A percentile compares a stretch with the other conserved stretches of the same genome.
These are phyloP conservation scores for Cryoendolithus antarcticus DNA, from an alignment of 2,329 filamentous ascomycete genomes.

Conservation along the genomic window DNA sequence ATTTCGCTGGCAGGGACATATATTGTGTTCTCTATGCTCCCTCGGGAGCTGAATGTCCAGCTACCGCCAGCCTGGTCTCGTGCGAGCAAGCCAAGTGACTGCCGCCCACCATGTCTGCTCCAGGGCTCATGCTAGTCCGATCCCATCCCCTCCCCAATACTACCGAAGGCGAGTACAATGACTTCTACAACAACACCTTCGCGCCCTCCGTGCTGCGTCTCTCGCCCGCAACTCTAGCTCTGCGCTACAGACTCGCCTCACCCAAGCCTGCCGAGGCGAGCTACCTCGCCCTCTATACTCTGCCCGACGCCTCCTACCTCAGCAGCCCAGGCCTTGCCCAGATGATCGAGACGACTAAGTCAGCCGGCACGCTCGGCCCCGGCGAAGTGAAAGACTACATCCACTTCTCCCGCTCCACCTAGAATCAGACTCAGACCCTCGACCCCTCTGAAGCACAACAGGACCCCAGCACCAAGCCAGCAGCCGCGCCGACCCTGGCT, in stretches of 20 bases:
- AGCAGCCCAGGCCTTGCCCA: slow-evolving; percentile 4
- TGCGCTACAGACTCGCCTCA: slow-evolving; percentile 10
- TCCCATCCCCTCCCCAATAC: not conserved
- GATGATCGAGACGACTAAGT: slow-evolving; percentile 3
- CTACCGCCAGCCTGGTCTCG: too few relatives aligned
- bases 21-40: too few relatives aligned
- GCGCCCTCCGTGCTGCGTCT: slow-evolving; percentile 5
- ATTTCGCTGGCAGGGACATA: too few relatives aligned
- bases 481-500: slow-evolving; percentile 5
- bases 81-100: too few relatives aligned
- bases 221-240: slow-evolving; percentile 4
- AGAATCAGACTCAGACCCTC: slow-evolving; percentile 11
- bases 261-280: not conserved
- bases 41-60: too few relatives aligned
- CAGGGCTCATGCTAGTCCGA: slow-evolving; percentile 1
- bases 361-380: slow-evolving; percentile 5
- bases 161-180: slow-evolving; percentile 1
- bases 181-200: slow-evolving; percentile 8
- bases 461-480: slow-evolving; percentile 3
- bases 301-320: slow-evolving; percentile 4
- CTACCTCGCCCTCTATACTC: slow-evolving; percentile 11
- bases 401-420: slow-evolving; percentile 6
- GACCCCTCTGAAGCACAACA: slow-evolving; percentile 5
- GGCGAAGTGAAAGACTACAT: slow-evolving; percentile 5
- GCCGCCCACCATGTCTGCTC: not conserved